phyloP scores from a whole-genome alignment of 2,329 filamentous ascomycete genomes.

The Aspergillus intermedius region DNA sequence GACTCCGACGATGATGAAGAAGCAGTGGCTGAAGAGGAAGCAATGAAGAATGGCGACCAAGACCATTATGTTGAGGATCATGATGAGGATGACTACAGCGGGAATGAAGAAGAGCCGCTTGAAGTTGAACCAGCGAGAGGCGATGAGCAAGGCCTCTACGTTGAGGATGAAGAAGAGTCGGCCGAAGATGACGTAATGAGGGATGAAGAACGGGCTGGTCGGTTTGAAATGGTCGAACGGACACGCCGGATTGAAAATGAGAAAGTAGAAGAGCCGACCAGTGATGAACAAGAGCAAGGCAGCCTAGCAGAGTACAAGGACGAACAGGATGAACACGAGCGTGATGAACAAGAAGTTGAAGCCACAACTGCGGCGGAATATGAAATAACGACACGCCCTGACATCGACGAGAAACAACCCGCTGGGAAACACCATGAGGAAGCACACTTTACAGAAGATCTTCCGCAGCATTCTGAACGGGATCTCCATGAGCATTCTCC shows the following conservation, averaged over 20 bases:
- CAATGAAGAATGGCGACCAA: neutral
- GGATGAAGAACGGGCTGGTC: neutral
- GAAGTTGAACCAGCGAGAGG: neutral
- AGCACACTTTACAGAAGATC: neutral
- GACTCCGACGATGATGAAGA: neutral
- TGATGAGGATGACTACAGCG: neutral
- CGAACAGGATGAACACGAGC: constrained; percentile 1
- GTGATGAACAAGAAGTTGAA: constrained; percentile 6
- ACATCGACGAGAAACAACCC: neutral
- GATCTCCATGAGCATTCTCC: neutral
- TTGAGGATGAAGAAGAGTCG: neutral
- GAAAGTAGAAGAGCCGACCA: neutral
- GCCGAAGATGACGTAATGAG: neutral
- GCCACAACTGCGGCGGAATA: neutral
- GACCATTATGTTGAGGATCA: neutral
- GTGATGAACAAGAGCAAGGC: neutral
- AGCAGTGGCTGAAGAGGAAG: neutral
- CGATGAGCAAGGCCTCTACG: too few relatives aligned
- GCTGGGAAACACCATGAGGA: neutral
- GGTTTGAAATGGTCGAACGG: neutral
- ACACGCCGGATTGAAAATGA: neutral
- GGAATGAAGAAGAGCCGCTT: neutral
- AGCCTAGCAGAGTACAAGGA: constrained; percentile 1
- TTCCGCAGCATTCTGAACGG: neutral
- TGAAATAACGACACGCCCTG: constrained; percentile 2